Conservation (phyloP, 2,329 filamentous ascomycete species). For the Didymellaceae sp. region DNA sequence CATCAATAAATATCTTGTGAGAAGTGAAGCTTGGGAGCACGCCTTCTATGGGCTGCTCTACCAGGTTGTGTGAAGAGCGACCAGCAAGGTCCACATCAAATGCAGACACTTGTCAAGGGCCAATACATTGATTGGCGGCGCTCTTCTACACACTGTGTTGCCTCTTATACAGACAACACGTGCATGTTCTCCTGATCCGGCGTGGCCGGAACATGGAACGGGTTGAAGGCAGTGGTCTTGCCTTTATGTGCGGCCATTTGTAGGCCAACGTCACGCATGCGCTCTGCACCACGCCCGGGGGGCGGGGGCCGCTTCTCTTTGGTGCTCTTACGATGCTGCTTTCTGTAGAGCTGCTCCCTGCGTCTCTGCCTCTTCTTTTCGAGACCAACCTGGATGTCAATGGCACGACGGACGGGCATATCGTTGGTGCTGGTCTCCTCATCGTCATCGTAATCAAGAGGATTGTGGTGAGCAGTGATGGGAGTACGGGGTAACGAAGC, state of each 20-base stretch:
- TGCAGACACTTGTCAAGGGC: conserved; percentile 41
- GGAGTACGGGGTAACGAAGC: conserved; percentile 85
- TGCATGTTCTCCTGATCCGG: conserved; percentile 50
- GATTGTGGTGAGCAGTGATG: conserved; percentile 51
- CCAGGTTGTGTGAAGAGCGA: conserved; percentile 44
- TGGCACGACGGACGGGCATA: conserved; percentile 83
- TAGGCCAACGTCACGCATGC: conserved; percentile 91
- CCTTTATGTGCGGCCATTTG: conserved; percentile 77
- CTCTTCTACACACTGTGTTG: conserved; percentile 41
- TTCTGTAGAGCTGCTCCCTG: conserved; percentile 89
- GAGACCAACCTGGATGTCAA: conserved; percentile 90
- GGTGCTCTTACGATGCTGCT: conserved; percentile 82
- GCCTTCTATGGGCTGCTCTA: conserved; percentile 15
- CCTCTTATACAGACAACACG: conserved; percentile 52
- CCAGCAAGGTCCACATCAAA: conserved; percentile 39
- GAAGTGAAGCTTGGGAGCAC: conserved; percentile 20
- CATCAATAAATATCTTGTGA: conserved; percentile 18
- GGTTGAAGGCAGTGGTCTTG: conserved; percentile 36
- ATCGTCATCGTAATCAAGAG: conserved; percentile 50
- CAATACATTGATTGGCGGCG: conserved; percentile 42
- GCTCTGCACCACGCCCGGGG: conserved; percentile 86
- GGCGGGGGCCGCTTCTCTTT: conserved; percentile 71
- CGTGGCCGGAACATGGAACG: conserved; percentile 34
- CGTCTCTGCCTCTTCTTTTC: conserved; percentile 93
- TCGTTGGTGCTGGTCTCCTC: conserved; percentile 46